Base-by-base conservation (phyloP, 2,329 filamentous ascomycete genomes). In the Sporothrix dimorphospora region DNA sequence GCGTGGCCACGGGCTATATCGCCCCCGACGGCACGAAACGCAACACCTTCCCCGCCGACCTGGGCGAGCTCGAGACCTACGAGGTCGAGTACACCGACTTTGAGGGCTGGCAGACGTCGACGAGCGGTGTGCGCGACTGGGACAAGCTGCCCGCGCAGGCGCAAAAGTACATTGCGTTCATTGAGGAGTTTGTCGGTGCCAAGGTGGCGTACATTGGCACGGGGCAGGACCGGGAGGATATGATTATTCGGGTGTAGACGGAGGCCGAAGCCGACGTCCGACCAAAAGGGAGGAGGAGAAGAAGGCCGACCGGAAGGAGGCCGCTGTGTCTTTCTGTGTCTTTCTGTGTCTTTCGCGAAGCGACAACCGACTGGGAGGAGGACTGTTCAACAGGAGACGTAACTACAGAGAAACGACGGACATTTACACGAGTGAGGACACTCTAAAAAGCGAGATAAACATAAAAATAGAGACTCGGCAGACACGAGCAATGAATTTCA, bases 1-100 rank as follows among this genome's bases (percentile, higher is more conserved):
- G 94, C 72, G 85, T 93, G 68, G 92, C 91, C 21, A 88, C 91
- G 16, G 89, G 88, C 1, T 97, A 97, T 82, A 85, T 85, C 76
- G 79, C 84, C 70, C 79, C 81, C 53, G 82, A 81, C 0, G 82
- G 81, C 57, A 78, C 86, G 77, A 81, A 83, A 71, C 80, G 91
- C 12, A 83, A 87, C 21, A 88, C 85, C 14, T 93, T 92, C 85
- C 92, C 87, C 4, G 89, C 90, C 8, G 87, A 91, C 77, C 84
- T 89, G 19, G 66, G 57, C 67, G 72, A 72, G 47, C 83, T 93
- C 19, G 86, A 86, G 38, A 82, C 84, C 69, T 85, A 88, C 71
- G 86, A 91, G 77, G 88, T 92, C 21, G 84, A 88, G 49, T 94
- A 94, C 81, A 84, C 89, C 77, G 91, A 89, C 70, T 80, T 94